These are phyloP conservation scores for Tripidium arundinaceum DNA, from an alignment of 202 grass and related monocot species.

Conservation along the genomic window DNA sequence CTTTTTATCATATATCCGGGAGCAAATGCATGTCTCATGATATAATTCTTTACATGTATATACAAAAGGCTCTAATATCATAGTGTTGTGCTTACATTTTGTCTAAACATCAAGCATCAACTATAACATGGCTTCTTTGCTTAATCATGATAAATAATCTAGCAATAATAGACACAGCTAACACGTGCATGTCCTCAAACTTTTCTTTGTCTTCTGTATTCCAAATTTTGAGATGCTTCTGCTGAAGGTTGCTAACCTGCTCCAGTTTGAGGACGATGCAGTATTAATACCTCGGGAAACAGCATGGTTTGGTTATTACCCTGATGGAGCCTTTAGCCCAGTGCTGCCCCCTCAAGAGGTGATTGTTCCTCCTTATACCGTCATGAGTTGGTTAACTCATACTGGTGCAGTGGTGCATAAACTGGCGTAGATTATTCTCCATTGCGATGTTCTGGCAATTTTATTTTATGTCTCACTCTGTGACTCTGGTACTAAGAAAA, in stretches of 20 bases:
- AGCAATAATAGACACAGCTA: background rate
- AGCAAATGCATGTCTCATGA: background rate
- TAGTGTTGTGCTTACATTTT: background rate
- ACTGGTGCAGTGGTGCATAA: background rate
- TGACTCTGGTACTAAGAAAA: background rate
- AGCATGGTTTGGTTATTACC: conserved; percentile 97
- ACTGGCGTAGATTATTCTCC: background rate
- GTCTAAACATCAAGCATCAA: background rate
- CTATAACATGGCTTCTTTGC: background rate
- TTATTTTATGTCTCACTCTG: background rate
- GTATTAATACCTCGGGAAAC: conserved; percentile 90
- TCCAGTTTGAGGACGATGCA: conserved; percentile 72
- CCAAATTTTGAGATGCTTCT: background rate
- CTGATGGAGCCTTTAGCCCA: conserved; percentile 70
- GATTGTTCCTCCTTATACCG: background rate
- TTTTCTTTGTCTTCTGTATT: background rate
- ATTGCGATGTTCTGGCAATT: background rate
- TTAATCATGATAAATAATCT: background rate
- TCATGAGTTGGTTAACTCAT: conserved; percentile 4
- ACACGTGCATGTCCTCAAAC: background rate
- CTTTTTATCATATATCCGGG: background rate
- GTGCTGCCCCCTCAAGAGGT: conserved; percentile 73
- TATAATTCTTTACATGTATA: background rate
- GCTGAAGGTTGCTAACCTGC: background rate
- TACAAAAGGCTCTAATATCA: background rate